Evolutionary conservation across 192 early-diverging fungal genomes (phyloP).

Genomic region (Backusella australiensis): DNA sequence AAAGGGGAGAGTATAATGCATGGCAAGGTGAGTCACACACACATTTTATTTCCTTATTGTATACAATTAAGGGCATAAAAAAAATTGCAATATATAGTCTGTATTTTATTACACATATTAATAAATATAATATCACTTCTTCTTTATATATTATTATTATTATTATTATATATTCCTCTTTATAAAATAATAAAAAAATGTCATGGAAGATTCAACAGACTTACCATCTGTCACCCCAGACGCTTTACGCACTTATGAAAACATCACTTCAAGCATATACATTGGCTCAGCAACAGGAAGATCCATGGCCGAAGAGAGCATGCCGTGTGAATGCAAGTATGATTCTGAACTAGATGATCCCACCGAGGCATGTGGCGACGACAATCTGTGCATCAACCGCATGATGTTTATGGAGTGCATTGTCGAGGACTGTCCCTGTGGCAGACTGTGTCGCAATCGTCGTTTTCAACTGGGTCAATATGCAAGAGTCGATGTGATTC

Average conservation of each 20-base stretch:
- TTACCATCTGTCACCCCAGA: slow-evolving; percentile 29
- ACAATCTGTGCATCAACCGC: slow-evolving; percentile 89
- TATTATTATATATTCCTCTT: not conserved
- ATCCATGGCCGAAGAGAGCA: slow-evolving; percentile 64
- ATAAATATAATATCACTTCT: not conserved
- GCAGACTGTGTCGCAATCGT: slow-evolving; percentile 84
- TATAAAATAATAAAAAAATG: slow-evolving; percentile 1
- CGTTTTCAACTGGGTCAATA: slow-evolving; percentile 87
- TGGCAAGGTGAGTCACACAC: not conserved
- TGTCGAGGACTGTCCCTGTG: slow-evolving; percentile 82
- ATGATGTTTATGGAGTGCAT: slow-evolving; percentile 90
- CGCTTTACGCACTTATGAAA: slow-evolving; percentile 57
- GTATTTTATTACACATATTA: not conserved
- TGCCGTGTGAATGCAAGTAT: slow-evolving; percentile 78
- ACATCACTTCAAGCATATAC: slow-evolving; percentile 68
- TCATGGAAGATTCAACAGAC: not conserved
- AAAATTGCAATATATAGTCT: not conserved
- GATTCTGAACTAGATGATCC: slow-evolving; percentile 59
- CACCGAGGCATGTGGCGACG: slow-evolving; percentile 83
- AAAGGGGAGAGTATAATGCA: not conserved
- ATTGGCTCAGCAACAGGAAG: slow-evolving; percentile 67
- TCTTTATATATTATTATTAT: not conserved
- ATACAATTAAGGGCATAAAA: not conserved
- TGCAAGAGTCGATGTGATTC: slow-evolving; percentile 81
- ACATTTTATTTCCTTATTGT: not conserved